These are phyloP conservation scores for Pachysandra terminalis DNA, from an alignment of 164 flowering plant species.

Conservation along the genomic window DNA sequence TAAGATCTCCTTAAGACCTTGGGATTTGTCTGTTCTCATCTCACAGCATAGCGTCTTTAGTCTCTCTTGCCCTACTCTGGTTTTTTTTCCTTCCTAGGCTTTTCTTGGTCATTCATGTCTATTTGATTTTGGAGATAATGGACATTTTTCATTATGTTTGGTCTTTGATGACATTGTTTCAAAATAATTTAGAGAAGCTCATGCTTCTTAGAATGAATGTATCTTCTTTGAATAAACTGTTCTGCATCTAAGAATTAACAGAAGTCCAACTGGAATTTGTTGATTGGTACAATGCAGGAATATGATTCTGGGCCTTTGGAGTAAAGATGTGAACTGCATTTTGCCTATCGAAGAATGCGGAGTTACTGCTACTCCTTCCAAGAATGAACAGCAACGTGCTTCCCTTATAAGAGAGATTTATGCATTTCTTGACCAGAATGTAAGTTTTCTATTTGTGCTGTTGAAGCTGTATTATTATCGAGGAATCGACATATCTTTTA, in stretches of 20 bases:
- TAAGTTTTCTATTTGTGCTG: constrained; percentile 38
- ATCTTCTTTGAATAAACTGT: background rate
- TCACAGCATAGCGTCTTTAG: no score
- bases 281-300: constrained; percentile 55
- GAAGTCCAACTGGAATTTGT: constrained; percentile 2
- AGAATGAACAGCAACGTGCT: constrained; percentile 51
- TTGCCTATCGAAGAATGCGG: constrained; percentile 86
- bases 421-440: constrained; percentile 80
- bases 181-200: no score
- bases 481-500: background rate
- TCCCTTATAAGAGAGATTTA: constrained; percentile 76
- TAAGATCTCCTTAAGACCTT: no score
- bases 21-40: no score
- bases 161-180: no score
- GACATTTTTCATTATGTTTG: no score
- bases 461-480: background rate
- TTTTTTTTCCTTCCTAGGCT: no score
- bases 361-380: constrained; percentile 38
- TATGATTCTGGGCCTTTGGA: constrained; percentile 80
- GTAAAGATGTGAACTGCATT: constrained; percentile 72
- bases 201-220: no score
- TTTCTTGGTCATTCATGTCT: no score
- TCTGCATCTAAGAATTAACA: background rate
- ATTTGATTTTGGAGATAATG: no score
- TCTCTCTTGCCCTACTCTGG: no score